Conservation (phyloP, 768 basidiomycete species). For the Candolleomyces aberdarensis region DNA sequence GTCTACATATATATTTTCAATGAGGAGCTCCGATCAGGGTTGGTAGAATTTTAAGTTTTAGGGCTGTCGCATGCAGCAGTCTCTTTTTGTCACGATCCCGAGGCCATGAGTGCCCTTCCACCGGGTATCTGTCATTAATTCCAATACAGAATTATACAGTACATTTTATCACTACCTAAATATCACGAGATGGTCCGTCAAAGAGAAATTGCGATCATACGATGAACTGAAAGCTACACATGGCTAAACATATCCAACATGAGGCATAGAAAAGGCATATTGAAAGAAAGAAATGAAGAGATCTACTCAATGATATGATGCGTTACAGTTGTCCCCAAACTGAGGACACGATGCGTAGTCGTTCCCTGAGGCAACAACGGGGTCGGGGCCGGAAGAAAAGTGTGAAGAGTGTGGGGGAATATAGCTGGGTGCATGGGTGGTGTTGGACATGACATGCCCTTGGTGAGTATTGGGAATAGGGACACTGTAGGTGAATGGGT, state of each 20-base stretch:
- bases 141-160: too few species aligned
- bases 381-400: conserved; percentile 13
- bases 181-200: too few species aligned
- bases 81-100: too few species aligned
- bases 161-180: too few species aligned
- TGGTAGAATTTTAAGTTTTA: too few species aligned
- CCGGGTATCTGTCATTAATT: too few species aligned
- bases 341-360: conserved; percentile 40
- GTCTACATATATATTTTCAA: background rate
- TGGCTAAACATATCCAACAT: background rate
- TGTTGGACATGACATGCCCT: conserved; percentile 20
- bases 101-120: too few species aligned
- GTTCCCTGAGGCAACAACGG: conserved; percentile 26
- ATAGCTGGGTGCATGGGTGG: background rate
- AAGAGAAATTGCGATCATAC: too few species aligned
- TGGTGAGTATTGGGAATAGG: conserved; percentile 27
- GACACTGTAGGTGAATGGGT: conserved; percentile 49
- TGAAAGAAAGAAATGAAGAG: background rate
- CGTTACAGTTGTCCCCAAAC: conserved; percentile 43
- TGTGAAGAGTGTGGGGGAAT: background rate
- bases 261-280: background rate
- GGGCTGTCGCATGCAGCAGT: too few species aligned
- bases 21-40: background rate
- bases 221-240: too few species aligned
- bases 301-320: conserved; percentile 29